Base-by-base conservation (phyloP, 140 eudicot species). In the Oenanthe javanica region DNA sequence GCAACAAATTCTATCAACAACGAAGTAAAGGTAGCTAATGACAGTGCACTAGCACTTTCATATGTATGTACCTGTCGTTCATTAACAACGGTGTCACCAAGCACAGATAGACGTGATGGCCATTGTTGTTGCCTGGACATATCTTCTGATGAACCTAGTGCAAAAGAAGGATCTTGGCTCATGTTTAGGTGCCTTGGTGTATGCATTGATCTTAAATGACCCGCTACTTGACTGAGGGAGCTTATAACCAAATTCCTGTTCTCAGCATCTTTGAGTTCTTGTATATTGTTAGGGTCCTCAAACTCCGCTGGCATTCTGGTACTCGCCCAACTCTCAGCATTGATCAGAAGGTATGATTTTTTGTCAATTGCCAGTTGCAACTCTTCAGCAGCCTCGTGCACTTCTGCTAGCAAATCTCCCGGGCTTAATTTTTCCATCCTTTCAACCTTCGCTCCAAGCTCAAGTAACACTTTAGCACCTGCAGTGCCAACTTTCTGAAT, bases 1-100 rank as follows among this genome's bases (percentile, higher is more conserved):
- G 99, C 99, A 27, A 95, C 99, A 85, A 95, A 95, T 83, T 95
- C 99, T 7, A 95, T 89, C 85, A 95, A 79, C 81, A 86, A 81
- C 23, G 98, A 89, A 19, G 99, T 90, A 81, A 91, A 95, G 25
- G 92, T 93, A 9, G 97, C 89, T 6, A 93, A 82, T 27, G 97
- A 91, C 67, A 95, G 82, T 4, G 92, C 93, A 66, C 93, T 95
- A 0, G 99, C 99, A 77, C 99, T 95, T 84, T 93, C 96, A 46
- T 84, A 85, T 4, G 98, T 95, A 83, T 87, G 82, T 6, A 87
- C 97, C 76, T 95, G 98, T 6, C 93, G 93, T 46, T 89, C 91
- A 40, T 89, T 95, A 12, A 93, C 57, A 69, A 91, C 74, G 3
- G 78, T 81, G 66, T 91, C 99, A 5, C 90, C 95, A 11, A 80